Evolutionary conservation across 2,329 filamentous ascomycete species (phyloP), one percentile per base, ranked within the genome.

Genomic region (Teratosphaeria pseudoeucalypti): DNA sequence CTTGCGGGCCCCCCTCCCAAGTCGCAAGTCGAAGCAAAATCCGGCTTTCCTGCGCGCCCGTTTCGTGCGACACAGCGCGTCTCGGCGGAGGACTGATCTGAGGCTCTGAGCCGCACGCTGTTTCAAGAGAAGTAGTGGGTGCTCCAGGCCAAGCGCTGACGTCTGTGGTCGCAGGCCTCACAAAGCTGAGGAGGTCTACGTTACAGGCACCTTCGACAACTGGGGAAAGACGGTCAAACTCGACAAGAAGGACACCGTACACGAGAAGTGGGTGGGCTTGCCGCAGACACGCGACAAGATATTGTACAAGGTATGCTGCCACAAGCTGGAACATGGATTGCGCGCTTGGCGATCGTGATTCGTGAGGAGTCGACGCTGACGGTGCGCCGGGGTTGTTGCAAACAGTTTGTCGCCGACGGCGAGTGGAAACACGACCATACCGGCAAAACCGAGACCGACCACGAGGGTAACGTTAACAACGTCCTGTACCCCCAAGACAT

Each of bases 321-420:
- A 37, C 16, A 6, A 37, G 19, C 23, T n/a, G 16, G 16, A 19
- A 49, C 43, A 49, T 49, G 43, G 43, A 49, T 49, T 10, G 16
- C n/a, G n/a, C n/a, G 43, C 43, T 49, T 49, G 43, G 43, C 43
- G 43, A 11, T 23, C n/a, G 19, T 49, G 43, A 19, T 16, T 23
- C n/a, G 19, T 49, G 43, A 19, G 39, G 56, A 57, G 37, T n/a
- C 43, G 56, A 58, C 47, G 43, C 60, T 63, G 58, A 63, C 43
- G 47, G 47, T 59, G 55, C 34, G 52, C 58, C 19, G 43, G n/a
- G 43, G 6, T 49, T 23, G 43, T 47, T 3, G 37, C 11, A 3
- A 23, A n/a, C 73, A 96, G 92, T 99, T 96, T 75, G 89, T 99
- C 68, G 92, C 96, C 66, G 90, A 99, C 82, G 90, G 89, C 67